These are phyloP conservation scores for Psophocarpus tetragonolobus DNA, from an alignment of 306 rosid genomes.

Conservation along the genomic window DNA sequence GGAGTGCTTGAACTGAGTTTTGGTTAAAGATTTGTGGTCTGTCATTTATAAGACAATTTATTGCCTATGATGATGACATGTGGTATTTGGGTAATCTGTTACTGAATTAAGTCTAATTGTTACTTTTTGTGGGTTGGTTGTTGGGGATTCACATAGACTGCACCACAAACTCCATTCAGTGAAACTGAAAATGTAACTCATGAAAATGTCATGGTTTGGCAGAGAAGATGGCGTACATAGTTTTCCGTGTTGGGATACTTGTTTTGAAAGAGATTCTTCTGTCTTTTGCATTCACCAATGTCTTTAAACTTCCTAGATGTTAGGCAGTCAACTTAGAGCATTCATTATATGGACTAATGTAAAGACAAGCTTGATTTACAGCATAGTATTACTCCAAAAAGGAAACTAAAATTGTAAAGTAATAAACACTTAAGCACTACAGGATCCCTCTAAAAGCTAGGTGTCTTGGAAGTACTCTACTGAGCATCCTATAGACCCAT, in stretches of 20 bases:
- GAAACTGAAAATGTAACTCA: neutral
- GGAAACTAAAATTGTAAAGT: neutral
- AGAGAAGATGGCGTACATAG: neutral
- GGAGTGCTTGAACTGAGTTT: neutral
- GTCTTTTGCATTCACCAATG: neutral
- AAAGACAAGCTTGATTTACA: neutral
- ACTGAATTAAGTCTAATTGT: neutral
- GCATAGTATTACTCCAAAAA: neutral
- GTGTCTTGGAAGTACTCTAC: no score
- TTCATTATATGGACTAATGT: neutral
- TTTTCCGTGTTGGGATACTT: neutral
- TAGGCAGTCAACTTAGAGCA: neutral
- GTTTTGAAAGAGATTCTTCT: neutral
- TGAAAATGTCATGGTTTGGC: neutral
- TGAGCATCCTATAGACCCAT: no score
- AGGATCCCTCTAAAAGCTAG: neutral
- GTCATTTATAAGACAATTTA: constrained; percentile 23
- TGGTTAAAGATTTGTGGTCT: constrained; percentile 4
- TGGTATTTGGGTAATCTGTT: constrained; percentile 9
- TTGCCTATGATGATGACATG: neutral
- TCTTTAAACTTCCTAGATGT: neutral
- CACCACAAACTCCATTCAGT: neutral
- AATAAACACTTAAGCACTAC: neutral
- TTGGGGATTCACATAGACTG: neutral
- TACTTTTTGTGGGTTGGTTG: neutral